Evolutionary conservation across 352 stramenopile genomes (phyloP).

Genomic region (Phytophthora hibernalis): DNA sequence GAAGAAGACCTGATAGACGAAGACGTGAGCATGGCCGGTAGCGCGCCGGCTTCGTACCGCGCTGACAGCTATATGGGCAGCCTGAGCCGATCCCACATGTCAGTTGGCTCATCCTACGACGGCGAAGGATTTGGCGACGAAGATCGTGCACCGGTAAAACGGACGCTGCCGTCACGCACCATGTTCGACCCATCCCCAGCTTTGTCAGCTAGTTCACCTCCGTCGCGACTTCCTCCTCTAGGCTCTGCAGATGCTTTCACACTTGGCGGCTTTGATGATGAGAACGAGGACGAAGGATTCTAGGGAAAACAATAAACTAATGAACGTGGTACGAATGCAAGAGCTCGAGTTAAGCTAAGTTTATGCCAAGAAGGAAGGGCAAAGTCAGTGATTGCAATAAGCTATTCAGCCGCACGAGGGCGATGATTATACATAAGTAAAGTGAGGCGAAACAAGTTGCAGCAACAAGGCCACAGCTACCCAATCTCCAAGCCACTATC

Average conservation of each 20-base stretch:
- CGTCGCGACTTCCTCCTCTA: conserved; percentile 69
- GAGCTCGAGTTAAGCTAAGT: neutral
- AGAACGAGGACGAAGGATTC: conserved; percentile 71
- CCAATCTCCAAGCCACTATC: neutral
- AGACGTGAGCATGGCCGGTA: conserved; percentile 69
- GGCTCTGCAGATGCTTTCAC: conserved; percentile 56
- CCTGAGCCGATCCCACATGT: conserved; percentile 59
- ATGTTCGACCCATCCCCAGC: conserved; percentile 74
- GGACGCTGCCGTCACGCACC: conserved; percentile 42
- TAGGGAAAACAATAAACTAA: conserved; percentile 31
- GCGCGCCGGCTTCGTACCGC: conserved; percentile 44
- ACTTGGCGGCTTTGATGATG: conserved; percentile 70
- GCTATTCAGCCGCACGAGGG: conserved; percentile 33
- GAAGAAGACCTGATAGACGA: conserved; percentile 60
- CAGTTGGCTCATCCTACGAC: conserved; percentile 60
- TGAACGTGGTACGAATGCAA: conserved; percentile 1
- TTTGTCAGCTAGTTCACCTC: conserved; percentile 72
- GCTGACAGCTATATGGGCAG: conserved; percentile 65
- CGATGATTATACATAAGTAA: conserved; percentile 38
- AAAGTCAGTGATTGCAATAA: conserved; percentile 17
- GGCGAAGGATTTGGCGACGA: conserved; percentile 53
- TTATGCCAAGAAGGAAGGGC: neutral
- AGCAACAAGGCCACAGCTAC: conserved; percentile 6
- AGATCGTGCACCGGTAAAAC: conserved; percentile 44
- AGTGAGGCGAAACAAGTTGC: conserved; percentile 12